These are phyloP conservation scores for Sclerotinia nivalis DNA, from an alignment of 2,329 filamentous ascomycete species.

Conservation along the genomic window DNA sequence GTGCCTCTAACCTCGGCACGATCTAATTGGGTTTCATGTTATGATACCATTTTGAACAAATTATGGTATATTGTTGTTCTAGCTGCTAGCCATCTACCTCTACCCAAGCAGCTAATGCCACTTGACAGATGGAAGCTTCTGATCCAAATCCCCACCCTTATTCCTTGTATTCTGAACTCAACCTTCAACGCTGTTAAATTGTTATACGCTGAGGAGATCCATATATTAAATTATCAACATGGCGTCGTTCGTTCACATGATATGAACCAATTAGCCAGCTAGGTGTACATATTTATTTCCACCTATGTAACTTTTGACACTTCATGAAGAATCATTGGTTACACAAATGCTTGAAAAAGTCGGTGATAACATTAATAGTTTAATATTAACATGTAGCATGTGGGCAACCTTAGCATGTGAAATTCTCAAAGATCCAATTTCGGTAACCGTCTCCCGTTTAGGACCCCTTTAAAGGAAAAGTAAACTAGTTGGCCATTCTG, in stretches of 20 bases:
- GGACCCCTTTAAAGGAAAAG: slow-evolving; percentile 17
- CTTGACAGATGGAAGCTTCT: not conserved
- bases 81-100: not conserved
- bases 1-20: not conserved
- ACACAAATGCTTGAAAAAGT: slow-evolving; percentile 11
- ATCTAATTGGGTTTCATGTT: not conserved
- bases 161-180: not conserved
- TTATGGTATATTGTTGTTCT: not conserved
- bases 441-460: slow-evolving; percentile 19
- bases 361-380: not conserved
- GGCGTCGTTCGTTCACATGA: not conserved
- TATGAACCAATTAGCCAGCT: not conserved
- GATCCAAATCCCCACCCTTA: not conserved
- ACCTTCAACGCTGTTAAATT: not conserved
- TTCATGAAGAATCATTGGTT: slow-evolving; percentile 2
- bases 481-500: slow-evolving; percentile 4
- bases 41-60: not conserved
- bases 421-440: slow-evolving; percentile 18
- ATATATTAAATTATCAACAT: not conserved
- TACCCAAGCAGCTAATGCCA: not conserved
- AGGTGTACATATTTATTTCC: not conserved
- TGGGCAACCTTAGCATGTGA: slow-evolving; percentile 1
- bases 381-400: not conserved
- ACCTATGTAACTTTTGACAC: not conserved
- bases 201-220: not conserved